phyloP scores from a whole-genome alignment of 208 protist species.

The Strigomonas oncopelti region DNA sequence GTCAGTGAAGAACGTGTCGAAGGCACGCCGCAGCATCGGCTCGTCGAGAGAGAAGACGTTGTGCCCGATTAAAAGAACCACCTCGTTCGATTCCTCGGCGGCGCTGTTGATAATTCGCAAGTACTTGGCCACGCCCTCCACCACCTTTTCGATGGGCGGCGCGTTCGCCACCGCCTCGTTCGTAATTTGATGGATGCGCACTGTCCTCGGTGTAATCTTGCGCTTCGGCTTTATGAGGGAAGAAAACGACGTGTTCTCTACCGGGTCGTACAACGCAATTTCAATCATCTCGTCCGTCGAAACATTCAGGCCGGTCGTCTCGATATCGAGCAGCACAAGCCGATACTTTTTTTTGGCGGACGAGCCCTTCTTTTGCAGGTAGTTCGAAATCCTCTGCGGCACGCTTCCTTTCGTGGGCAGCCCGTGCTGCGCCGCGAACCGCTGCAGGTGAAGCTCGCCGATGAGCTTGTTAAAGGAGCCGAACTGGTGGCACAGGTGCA shows the following conservation, averaged over 20 bases:
- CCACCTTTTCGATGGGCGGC: slow-evolving; percentile 54
- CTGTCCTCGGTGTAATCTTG: slow-evolving; percentile 55
- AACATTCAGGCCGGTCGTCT: slow-evolving; percentile 83
- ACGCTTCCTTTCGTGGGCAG: slow-evolving; percentile 25
- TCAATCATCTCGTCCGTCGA: slow-evolving; percentile 80
- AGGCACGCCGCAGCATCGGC: slow-evolving; percentile 71
- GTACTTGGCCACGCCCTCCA: slow-evolving; percentile 49
- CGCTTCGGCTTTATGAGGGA: slow-evolving; percentile 74
- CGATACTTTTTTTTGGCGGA: slow-evolving; percentile 29
- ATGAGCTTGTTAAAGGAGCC: slow-evolving; percentile 44
- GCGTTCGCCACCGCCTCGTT: slow-evolving; percentile 61
- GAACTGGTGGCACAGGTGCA: slow-evolving; percentile 73
- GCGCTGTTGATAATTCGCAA: slow-evolving; percentile 56
- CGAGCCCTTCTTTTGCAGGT: slow-evolving; percentile 32
- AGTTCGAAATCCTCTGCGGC: slow-evolving; percentile 28
- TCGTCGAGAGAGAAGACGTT: slow-evolving; percentile 84
- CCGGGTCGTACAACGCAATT: slow-evolving; percentile 78
- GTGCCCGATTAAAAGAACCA: slow-evolving; percentile 77
- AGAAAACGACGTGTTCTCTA: slow-evolving; percentile 70
- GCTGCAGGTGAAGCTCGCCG: slow-evolving; percentile 69
- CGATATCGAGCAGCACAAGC: slow-evolving; percentile 80
- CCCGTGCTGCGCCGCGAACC: slow-evolving; percentile 53
- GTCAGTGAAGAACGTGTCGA: slow-evolving; percentile 35
- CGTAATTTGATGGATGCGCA: slow-evolving; percentile 83
- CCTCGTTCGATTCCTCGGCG: slow-evolving; percentile 43